Conservation (phyloP, 2,329 filamentous ascomycete genomes). For the Fusarium nanum region DNA sequence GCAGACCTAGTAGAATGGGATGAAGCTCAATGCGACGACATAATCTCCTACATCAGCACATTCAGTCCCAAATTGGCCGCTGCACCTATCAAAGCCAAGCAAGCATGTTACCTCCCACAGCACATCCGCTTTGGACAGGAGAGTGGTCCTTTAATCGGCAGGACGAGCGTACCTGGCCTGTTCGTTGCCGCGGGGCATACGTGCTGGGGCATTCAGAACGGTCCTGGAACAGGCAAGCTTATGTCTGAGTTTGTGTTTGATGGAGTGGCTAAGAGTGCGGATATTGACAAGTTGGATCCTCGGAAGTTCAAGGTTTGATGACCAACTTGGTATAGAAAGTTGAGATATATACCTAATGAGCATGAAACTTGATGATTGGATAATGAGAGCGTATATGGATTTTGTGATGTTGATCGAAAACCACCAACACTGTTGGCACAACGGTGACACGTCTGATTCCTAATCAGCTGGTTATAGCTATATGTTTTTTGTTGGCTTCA, state of each 20-base stretch:
- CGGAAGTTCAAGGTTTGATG: constrained; percentile 67
- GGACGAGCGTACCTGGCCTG: constrained; percentile 77
- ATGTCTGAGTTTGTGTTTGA: constrained; percentile 85
- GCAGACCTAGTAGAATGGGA: constrained; percentile 83
- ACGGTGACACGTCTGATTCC: no score
- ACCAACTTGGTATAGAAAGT: neutral
- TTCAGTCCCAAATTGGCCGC: constrained; percentile 74
- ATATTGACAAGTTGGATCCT: constrained; percentile 75
- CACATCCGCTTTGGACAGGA: constrained; percentile 72
- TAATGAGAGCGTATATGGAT: neutral
- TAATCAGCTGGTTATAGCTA: no score
- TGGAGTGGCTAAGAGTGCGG: constrained; percentile 74
- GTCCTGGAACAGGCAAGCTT: constrained; percentile 84
- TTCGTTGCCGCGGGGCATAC: constrained; percentile 91
- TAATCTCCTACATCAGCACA: constrained; percentile 79
- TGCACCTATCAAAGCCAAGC: constrained; percentile 76
- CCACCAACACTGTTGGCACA: no score
- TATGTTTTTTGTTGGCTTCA: no score
- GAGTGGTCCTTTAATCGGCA: constrained; percentile 79
- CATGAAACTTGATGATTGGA: neutral
- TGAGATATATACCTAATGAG: neutral
- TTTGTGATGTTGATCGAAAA: no score
- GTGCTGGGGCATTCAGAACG: constrained; percentile 99
- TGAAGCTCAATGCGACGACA: constrained; percentile 81
- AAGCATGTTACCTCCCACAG: constrained; percentile 94